Evolutionary conservation across 805 yeast species (phyloP), one percentile per base, ranked within the genome.

Genomic region (Candida endomychidarum): DNA sequence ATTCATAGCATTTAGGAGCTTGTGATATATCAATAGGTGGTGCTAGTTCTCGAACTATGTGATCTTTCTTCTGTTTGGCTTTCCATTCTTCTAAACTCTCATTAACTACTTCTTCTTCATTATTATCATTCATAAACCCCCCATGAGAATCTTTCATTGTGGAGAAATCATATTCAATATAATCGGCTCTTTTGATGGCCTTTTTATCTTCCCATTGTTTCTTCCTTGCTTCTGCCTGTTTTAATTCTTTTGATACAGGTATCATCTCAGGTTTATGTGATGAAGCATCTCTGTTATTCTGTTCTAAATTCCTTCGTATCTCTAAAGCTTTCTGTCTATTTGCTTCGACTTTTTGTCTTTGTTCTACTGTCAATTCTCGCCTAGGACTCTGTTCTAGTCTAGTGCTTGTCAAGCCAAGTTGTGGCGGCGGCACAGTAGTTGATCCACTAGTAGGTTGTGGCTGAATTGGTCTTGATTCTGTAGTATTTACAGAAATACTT

Each of bases 141-240:
- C 97, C 98, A 53, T 77, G 75, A 1, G 84, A 69, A 52, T 93
- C 96, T 47, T 78, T 77, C 88, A 95, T 85, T n/a, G 88, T 84
- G 2, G 97, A 77, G 50, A 93, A 77, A 61, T 93, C 97, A 59
- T 81, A 86, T 45, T 86, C 93, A 21, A 86, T 85, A 55, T 84
- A 86, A 50, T 84, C 89, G 23, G 74, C 68, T 37, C 74, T 77
- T 42, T 73, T 69, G 19, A 84, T 75, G 5, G 65, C 52, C 15
- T 53, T 53, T 34, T 55, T 46, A 33, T 51, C 54, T 40, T 32
- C 18, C 29, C 44, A 47, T 16, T 41, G 22, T 10, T 46, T 44
- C 23, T 34, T 46, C 8, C 19, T 42, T 25, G 20, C 19, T 14
- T 36, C 38, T 5, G 41, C 37, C 11, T 29, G 23, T 23, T 38